A percentile compares a stretch with the other conserved stretches of the same genome.
phyloP scores from a whole-genome alignment of 768 basidiomycete genomes.

The Russula vinacea region DNA sequence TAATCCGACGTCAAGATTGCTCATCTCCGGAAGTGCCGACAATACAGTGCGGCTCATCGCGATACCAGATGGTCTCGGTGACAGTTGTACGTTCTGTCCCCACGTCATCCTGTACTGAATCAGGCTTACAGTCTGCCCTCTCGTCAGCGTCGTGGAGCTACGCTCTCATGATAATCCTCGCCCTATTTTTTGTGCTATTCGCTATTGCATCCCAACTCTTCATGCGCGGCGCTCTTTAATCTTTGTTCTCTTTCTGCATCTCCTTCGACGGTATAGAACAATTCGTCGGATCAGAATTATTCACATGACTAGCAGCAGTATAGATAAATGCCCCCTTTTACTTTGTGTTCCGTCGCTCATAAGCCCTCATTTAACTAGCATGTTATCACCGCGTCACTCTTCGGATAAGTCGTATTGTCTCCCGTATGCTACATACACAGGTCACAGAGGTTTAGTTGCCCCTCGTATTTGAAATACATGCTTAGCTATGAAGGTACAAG shows the following conservation, averaged over 20 bases:
- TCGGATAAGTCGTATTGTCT: neutral
- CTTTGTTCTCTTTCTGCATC: neutral
- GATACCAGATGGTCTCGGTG: conserved; percentile 57
- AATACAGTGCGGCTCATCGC: conserved; percentile 76
- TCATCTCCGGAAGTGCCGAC: conserved; percentile 90
- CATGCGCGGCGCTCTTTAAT: conserved; percentile 27
- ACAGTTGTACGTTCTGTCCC: conserved; percentile 26
- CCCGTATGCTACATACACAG: neutral
- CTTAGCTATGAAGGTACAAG: neutral
- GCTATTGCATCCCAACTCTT: conserved; percentile 42
- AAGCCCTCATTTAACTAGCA: neutral
- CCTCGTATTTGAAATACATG: neutral
- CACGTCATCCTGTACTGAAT: neutral
- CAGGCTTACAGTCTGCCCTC: neutral
- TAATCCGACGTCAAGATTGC: conserved; percentile 73
- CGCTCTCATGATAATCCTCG: conserved; percentile 42
- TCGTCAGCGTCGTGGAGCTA: conserved; percentile 37
- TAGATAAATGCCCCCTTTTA: neutral
- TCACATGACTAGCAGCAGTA: neutral
- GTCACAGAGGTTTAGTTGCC: neutral
- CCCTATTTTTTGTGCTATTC: conserved; percentile 44
- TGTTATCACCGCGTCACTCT: neutral
- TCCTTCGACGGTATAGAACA: neutral
- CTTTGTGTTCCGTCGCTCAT: neutral
- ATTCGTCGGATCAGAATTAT: neutral